Conservation (phyloP, 2,329 filamentous ascomycete genomes). For the Xylariales sp. region DNA sequence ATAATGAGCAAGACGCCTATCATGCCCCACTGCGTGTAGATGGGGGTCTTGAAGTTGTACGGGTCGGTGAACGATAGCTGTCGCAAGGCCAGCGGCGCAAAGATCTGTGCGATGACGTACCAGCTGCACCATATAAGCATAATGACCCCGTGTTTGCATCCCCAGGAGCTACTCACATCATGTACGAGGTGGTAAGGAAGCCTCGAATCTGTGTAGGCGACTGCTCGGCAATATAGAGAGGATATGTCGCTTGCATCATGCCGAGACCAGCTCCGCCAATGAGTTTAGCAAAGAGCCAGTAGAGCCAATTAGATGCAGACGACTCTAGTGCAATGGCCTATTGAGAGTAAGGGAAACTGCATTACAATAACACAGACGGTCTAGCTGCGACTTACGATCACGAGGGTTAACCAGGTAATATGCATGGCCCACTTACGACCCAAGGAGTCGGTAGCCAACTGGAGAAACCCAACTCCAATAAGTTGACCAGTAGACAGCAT, state of each 20-base stretch:
- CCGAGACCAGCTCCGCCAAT: constrained; percentile 1
- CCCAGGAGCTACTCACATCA: background rate
- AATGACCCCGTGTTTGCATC: background rate
- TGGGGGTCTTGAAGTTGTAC: background rate
- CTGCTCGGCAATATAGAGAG: constrained; percentile 1
- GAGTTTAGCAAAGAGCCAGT: background rate
- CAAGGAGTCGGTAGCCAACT: background rate
- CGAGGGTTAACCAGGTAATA: background rate
- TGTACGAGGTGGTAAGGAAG: background rate
- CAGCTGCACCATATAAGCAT: background rate
- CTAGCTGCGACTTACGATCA: background rate
- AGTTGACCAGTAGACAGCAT: background rate
- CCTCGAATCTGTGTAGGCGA: background rate
- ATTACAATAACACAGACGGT: no score
- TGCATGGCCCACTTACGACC: background rate
- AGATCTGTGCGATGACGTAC: background rate
- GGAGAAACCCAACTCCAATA: background rate
- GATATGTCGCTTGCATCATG: constrained; percentile 4
- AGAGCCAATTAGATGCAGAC: background rate
- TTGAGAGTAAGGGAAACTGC: no score
- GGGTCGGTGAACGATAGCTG: background rate
- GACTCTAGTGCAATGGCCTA: background rate
- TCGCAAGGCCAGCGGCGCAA: background rate
- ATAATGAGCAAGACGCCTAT: background rate
- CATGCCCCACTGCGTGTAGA: background rate